These are phyloP conservation scores for Xylaria polymorpha DNA, from an alignment of 2,329 filamentous ascomycete genomes.

Conservation along the genomic window DNA sequence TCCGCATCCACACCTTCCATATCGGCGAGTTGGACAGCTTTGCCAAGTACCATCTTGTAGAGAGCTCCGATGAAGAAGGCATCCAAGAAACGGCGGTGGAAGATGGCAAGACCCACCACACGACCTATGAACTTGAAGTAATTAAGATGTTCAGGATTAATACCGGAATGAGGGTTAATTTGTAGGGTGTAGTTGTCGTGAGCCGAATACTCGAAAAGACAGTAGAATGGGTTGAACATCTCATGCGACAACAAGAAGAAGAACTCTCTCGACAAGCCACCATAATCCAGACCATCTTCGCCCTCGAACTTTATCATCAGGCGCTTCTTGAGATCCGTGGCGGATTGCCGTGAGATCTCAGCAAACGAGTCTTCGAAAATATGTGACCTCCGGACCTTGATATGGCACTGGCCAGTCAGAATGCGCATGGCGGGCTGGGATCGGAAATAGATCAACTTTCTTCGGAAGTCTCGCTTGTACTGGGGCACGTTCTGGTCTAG, in stretches of 20 bases:
- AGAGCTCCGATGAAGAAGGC: conserved; percentile 99
- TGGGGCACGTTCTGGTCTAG: conserved; percentile 98
- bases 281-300: conserved; percentile 97
- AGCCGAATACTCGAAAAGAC: conserved; percentile 98
- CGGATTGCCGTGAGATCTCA: conserved; percentile 96
- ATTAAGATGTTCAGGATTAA: conserved; percentile 98
- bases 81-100: conserved; percentile 96
- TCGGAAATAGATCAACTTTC: conserved; percentile 99
- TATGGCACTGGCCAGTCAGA: conserved; percentile 94
- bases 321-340: conserved; percentile 95
- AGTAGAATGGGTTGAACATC: conserved; percentile 99
- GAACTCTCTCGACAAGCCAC: conserved; percentile 97
- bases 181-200: conserved; percentile 99
- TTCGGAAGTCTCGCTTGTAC: conserved; percentile 98
- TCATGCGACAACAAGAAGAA: conserved; percentile 99
- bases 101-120: conserved; percentile 95
- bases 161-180: conserved; percentile 99
- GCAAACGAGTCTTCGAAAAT: conserved; percentile 99
- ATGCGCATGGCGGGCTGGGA: conserved; percentile 97
- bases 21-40: conserved; percentile 89
- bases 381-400: conserved; percentile 95
- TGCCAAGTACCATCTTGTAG: conserved; percentile 99
- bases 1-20: conserved; percentile 99
- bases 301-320: conserved; percentile 99
- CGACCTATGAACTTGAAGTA: conserved; percentile 99